These are phyloP conservation scores for Pseudoturritis turrita DNA, from an alignment of 345 rosid genomes.

Conservation along the genomic window DNA sequence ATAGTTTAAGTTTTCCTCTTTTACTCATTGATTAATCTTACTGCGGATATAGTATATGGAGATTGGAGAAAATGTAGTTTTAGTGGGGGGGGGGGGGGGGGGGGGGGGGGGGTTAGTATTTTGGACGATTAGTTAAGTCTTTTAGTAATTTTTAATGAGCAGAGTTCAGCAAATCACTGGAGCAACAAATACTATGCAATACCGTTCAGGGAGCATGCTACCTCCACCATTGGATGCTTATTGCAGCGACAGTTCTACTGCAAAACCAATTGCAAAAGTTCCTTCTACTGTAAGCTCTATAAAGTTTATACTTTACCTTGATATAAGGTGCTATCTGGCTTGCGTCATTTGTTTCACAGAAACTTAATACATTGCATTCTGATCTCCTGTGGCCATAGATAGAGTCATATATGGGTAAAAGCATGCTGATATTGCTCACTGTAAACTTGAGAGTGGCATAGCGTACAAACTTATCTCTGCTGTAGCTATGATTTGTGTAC, in stretches of 20 bases:
- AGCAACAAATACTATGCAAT: constrained; percentile 43
- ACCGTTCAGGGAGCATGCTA: constrained; percentile 58
- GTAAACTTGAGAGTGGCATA: neutral
- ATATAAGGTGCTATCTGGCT: neutral
- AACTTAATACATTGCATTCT: neutral
- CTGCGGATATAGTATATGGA: neutral
- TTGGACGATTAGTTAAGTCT: constrained; percentile 20
- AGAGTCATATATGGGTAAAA: neutral
- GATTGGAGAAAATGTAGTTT: neutral
- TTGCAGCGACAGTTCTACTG: constrained; percentile 38
- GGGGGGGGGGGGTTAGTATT: neutral
- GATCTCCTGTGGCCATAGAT: neutral
- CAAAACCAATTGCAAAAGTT: constrained; percentile 54
- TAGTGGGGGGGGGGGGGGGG: neutral
- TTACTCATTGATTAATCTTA: neutral
- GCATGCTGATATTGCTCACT: neutral
- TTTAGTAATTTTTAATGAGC: constrained; percentile 40
- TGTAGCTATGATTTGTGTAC: neutral
- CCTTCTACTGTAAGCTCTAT: constrained; percentile 52
- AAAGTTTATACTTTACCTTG: neutral
- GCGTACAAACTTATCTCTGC: neutral
- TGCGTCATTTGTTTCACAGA: neutral
- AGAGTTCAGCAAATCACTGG: constrained; percentile 85
- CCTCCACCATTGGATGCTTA: constrained; percentile 80
- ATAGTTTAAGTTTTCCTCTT: neutral